Conservation (phyloP, 192 early-diverging fungal species). For the Coemansia sp. region DNA sequence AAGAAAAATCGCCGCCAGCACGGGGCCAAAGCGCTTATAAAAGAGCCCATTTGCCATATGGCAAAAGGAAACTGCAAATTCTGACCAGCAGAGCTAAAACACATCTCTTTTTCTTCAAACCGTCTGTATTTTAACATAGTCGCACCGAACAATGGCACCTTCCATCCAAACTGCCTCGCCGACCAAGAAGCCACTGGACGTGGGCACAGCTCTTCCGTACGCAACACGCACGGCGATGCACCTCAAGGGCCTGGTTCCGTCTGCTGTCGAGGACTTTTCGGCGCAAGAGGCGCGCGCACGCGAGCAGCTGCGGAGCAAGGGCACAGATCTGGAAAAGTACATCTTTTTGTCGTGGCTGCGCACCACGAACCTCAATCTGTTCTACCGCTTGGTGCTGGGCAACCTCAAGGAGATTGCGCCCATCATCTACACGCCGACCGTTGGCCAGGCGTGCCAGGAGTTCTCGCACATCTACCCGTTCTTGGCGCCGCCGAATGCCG, state of each 20-base stretch:
- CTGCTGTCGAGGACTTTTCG: slow-evolving; percentile 70
- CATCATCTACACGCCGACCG: slow-evolving; percentile 82
- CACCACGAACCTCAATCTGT: slow-evolving; percentile 76
- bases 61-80: not conserved
- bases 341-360: slow-evolving; percentile 81
- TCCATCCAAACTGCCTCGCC: slow-evolving; percentile 19
- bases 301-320: slow-evolving; percentile 66
- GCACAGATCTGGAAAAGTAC: slow-evolving; percentile 76
- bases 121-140: slow-evolving; percentile 22
- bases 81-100: not conserved
- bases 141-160: slow-evolving; percentile 32
- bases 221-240: slow-evolving; percentile 59
- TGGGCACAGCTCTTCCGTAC: slow-evolving; percentile 40
- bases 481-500: slow-evolving; percentile 69
- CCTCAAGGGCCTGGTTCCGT: slow-evolving; percentile 71
- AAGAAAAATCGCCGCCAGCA: too few species aligned
- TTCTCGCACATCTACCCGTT: slow-evolving; percentile 87
- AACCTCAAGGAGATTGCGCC: slow-evolving; percentile 80
- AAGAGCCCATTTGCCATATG: not conserved
- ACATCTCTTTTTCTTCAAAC: not conserved
- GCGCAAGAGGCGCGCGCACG: slow-evolving; percentile 75
- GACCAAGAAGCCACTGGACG: slow-evolving; percentile 23
- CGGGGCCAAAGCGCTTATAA: not conserved
- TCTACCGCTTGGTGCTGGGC: slow-evolving; percentile 76
- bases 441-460: slow-evolving; percentile 80